A percentile compares a stretch with the other conserved stretches of the same genome.
These are phyloP conservation scores for Phylloporus sp. DNA, from an alignment of 768 basidiomycete species.

Conservation along the genomic window DNA sequence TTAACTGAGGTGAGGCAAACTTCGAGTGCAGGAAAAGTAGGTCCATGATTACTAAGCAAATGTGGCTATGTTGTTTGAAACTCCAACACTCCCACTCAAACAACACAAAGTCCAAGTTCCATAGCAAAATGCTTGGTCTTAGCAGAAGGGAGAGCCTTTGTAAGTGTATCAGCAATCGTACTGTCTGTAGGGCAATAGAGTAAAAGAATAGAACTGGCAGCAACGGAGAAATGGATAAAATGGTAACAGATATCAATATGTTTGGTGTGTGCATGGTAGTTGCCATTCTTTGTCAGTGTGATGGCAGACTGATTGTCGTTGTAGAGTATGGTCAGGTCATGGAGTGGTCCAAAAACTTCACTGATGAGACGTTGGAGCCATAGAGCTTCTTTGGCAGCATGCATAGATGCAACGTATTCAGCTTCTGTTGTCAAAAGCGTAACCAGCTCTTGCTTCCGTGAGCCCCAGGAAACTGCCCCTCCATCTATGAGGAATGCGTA, in stretches of 20 bases:
- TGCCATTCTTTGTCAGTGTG: background rate
- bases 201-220: background rate
- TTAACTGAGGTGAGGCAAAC: too few relatives aligned
- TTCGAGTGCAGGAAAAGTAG: too few relatives aligned
- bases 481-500: background rate
- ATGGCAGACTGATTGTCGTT: background rate
- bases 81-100: too few relatives aligned
- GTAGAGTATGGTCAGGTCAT: background rate
- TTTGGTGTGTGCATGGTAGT: background rate
- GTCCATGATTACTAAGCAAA: too few relatives aligned
- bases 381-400: background rate
- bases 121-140: too few relatives aligned
- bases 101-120: too few relatives aligned
- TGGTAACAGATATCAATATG: background rate
- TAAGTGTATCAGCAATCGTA: conserved; percentile 1
- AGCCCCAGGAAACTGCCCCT: background rate
- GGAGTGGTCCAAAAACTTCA: background rate
- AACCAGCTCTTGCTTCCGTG: background rate
- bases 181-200: background rate
- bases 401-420: background rate
- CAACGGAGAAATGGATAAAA: background rate
- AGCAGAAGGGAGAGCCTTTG: background rate
- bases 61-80: too few relatives aligned
- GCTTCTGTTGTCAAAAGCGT: background rate
- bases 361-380: background rate